Base-by-base conservation (phyloP, 495 filamentous ascomycete genomes). In the Neurospora pannonica region DNA sequence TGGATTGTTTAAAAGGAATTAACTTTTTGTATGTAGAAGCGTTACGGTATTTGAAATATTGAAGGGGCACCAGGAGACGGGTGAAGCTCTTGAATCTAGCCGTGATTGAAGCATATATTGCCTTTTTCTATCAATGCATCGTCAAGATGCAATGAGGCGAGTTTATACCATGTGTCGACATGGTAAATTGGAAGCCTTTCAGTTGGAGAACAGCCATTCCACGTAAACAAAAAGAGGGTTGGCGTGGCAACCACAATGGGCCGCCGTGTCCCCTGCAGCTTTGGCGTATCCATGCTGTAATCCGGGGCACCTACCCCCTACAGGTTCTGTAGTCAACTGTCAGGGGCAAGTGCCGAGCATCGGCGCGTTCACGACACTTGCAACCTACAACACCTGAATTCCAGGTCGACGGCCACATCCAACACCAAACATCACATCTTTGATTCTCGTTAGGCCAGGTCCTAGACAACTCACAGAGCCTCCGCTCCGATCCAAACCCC, bases 11-110 rank as follows among this genome's bases (percentile, higher is more conserved):
- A 19, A 34, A 67, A 67, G 42, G 15, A 31, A 37, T 46, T 31
- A 19, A 19, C 15, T 21, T 60, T 70, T 42, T 71, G 71, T 75
- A 76, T 69, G 46, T 74, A 76, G 28, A 38, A 71, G 13, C 37
- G 19, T 36, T 54, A 60, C 48, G 21, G n/a, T 54, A 13, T 4
- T 28, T 67, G 15, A 34, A 62, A 34, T 17, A 34, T 62, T 62
- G 46, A 62, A 62, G 11, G 43, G 46, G 48, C 48, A 62, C 15
- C 28, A 34, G 15, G 11, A 34, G 24, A 36, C 2, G 31, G 13
- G 8, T 28, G 54, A 36, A 34, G 54, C 13, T 67, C 15, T 34
- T 34, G 28, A 17, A 67, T 31, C 15, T 31, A 31, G 54, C 54
- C 11, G 15, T 67, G 28, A 34, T 34, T 46, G 19, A 46, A 21